Evolutionary conservation across 1,139 yeast species (phyloP).

Genomic region (Yueomyces sp.): DNA sequence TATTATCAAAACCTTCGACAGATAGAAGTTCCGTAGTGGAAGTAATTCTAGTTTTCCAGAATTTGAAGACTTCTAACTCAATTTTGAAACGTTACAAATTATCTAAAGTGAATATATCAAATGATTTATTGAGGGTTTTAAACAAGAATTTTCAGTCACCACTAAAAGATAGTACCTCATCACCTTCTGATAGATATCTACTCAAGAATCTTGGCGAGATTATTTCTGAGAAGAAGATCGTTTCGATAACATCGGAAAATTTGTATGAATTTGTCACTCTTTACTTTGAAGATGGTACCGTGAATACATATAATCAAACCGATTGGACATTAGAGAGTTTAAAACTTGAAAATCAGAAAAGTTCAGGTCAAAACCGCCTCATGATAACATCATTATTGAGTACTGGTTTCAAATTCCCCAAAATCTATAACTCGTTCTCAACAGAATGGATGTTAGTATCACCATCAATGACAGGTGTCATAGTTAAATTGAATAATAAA

Average conservation of each 20-base stretch:
- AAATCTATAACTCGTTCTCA: constrained; percentile 11
- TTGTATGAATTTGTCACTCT: constrained; percentile 18
- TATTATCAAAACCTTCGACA: constrained; percentile 18
- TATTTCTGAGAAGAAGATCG: constrained; percentile 12
- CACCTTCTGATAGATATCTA: constrained; percentile 7
- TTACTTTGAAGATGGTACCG: constrained; percentile 18
- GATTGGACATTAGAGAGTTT: constrained; percentile 22
- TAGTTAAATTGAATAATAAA: constrained; percentile 12
- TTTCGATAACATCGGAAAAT: constrained; percentile 16
- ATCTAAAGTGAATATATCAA: constrained; percentile 8
- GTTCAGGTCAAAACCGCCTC: constrained; percentile 15
- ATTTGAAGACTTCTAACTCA: constrained; percentile 15
- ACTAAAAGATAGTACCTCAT: constrained; percentile 1
- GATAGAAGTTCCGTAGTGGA: constrained; percentile 20
- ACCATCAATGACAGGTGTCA: constrained; percentile 22
- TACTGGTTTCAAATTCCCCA: constrained; percentile 18
- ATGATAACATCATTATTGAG: constrained; percentile 21
- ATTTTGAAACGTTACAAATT: constrained; percentile 16
- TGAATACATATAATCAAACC: constrained; percentile 16
- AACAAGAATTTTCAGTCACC: constrained; percentile 1
- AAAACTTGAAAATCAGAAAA: constrained; percentile 11
- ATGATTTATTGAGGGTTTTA: constrained; percentile 2
- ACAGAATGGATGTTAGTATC: constrained; percentile 22
- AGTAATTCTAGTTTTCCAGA: constrained; percentile 15
- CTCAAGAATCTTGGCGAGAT: constrained; percentile 9